Percentiles rank a stretch among this genome's conserved stretches.
Conservation (phyloP, 345 rosid genomes). For the Eucalyptus coolabah region DNA sequence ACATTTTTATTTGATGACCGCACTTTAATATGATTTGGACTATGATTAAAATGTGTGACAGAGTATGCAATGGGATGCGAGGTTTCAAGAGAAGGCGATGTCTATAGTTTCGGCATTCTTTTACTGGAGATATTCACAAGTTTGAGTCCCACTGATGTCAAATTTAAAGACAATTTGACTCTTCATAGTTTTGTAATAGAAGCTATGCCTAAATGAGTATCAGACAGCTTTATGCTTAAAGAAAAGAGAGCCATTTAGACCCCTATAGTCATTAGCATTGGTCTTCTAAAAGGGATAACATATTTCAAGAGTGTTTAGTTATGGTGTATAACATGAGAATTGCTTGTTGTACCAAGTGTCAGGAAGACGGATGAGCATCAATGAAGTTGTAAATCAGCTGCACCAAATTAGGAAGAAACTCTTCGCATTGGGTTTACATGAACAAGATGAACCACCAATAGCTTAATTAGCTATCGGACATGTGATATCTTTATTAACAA, state of each 20-base stretch:
- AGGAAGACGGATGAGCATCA: background rate
- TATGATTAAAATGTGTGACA: background rate
- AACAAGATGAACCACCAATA: background rate
- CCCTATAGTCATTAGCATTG: accelerated
- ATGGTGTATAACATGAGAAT: background rate
- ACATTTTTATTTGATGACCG: background rate
- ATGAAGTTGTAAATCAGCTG: background rate
- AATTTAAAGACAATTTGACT: background rate
- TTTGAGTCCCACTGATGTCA: background rate
- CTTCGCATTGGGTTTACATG: background rate
- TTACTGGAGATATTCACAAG: background rate
- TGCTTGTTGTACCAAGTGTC: background rate
- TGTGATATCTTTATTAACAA: background rate
- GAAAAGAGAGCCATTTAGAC: background rate
- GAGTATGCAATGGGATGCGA: background rate
- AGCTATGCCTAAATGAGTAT: background rate
- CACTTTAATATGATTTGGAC: background rate
- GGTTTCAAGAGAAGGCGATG: background rate
- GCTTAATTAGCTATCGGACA: background rate
- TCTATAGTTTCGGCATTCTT: background rate
- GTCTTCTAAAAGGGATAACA: background rate
- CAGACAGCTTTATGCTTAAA: background rate
- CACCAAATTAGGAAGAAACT: background rate
- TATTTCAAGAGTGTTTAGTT: background rate
- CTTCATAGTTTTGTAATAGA: background rate